Percentiles rank a stretch among this genome's conserved stretches.
These are phyloP conservation scores for Didymella keratinophila DNA, from an alignment of 2,329 filamentous ascomycete species.

Conservation along the genomic window DNA sequence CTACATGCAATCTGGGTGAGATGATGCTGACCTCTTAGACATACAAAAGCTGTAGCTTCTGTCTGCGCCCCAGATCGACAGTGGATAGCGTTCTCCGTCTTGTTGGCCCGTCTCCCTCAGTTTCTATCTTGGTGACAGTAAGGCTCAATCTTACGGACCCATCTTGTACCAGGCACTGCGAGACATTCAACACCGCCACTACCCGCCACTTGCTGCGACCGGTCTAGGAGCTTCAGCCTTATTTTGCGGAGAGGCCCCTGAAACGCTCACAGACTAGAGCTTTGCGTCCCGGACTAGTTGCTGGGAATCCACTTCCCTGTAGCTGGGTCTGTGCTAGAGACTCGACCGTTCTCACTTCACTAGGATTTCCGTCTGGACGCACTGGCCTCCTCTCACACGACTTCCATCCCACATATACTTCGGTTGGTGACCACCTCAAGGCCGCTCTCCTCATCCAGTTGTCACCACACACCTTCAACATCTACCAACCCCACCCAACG, in stretches of 20 bases:
- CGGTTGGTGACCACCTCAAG: conserved; percentile 28
- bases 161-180: conserved; percentile 42
- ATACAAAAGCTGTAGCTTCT: conserved; percentile 34
- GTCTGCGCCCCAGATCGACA: conserved; percentile 44
- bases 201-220: conserved; percentile 44
- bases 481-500: conserved; percentile 9
- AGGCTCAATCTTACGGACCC: conserved; percentile 40
- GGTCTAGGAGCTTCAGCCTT: conserved; percentile 46
- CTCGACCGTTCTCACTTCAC: conserved; percentile 40
- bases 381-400: conserved; percentile 42
- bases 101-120: conserved; percentile 21
- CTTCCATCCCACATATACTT: conserved; percentile 39
- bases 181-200: conserved; percentile 50
- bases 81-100: conserved; percentile 17
- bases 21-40: conserved; percentile 30
- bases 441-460: conserved; percentile 20
- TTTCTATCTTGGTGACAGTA: conserved; percentile 41
- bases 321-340: conserved; percentile 43
- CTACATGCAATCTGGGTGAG: conserved; percentile 31
- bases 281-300: conserved; percentile 43
- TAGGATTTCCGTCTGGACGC: conserved; percentile 37
- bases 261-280: conserved; percentile 43
- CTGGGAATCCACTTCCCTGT: conserved; percentile 36
- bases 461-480: conserved; percentile 21
- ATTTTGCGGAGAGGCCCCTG: conserved; percentile 43